These are phyloP conservation scores for Melampsora americana DNA, from an alignment of 1,284 basidiomycete species.

Conservation along the genomic window DNA sequence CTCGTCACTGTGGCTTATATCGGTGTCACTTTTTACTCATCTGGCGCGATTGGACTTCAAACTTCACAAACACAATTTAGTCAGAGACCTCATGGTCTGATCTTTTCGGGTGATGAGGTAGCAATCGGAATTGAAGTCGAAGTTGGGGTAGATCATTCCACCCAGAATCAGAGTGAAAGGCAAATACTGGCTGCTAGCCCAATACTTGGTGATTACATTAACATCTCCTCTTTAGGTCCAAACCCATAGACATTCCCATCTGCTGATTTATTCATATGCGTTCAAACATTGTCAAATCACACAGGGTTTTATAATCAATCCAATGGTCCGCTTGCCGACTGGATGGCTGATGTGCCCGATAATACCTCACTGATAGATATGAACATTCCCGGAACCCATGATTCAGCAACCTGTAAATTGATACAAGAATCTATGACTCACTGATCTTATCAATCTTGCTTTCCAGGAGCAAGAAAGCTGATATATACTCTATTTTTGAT, in stretches of 20 bases:
- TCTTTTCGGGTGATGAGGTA: not conserved
- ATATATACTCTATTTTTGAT: not conserved
- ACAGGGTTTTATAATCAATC: conserved; percentile 36
- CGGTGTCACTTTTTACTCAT: not conserved
- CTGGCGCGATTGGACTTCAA: not conserved
- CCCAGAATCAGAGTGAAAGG: not conserved
- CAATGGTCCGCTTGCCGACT: conserved; percentile 28
- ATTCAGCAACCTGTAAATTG: conserved; percentile 46
- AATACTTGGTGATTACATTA: not conserved
- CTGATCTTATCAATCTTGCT: not conserved
- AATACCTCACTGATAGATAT: conserved; percentile 42
- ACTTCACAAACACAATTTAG: not conserved
- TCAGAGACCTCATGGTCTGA: conserved; percentile 6
- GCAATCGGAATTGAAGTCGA: not conserved
- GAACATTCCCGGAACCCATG: conserved; percentile 48
- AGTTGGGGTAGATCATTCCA: not conserved
- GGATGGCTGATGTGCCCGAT: conserved; percentile 47
- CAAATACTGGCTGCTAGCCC: not conserved
- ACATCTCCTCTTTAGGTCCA: not conserved
- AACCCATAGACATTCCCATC: too few species aligned
- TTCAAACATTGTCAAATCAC: not conserved
- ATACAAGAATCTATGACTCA: not conserved
- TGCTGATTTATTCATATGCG: not conserved
- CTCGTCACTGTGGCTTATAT: not conserved
- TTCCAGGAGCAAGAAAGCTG: not conserved